phyloP scores from a whole-genome alignment of 768 basidiomycete genomes.

The Boletus insuetus region DNA sequence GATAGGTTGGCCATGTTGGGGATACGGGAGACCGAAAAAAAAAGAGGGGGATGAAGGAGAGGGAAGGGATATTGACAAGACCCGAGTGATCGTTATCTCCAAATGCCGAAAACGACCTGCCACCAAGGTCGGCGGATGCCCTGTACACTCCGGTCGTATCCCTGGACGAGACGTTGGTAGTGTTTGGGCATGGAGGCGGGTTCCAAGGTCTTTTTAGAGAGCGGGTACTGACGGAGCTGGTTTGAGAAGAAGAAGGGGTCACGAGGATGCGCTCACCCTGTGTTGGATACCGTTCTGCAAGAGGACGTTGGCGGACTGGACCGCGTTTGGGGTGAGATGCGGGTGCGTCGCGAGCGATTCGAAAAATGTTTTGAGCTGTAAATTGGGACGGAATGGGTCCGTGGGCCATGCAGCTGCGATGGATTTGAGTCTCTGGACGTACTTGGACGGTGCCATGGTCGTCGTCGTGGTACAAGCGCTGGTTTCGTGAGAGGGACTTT shows the following conservation, averaged over 20 bases:
- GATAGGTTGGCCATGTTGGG: background rate
- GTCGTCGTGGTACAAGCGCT: background rate
- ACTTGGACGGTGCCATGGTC: conserved; percentile 32
- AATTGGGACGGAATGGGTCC: conserved; percentile 75
- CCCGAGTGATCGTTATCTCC: conserved; percentile 33
- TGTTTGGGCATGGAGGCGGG: conserved; percentile 73
- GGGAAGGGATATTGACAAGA: no score
- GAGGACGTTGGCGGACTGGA: conserved; percentile 56
- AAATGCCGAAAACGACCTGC: conserved; percentile 78
- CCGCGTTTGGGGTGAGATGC: conserved; percentile 57
- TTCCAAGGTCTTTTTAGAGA: conserved; percentile 59
- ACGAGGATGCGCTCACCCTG: conserved; percentile 41
- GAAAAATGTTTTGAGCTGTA: conserved; percentile 69
- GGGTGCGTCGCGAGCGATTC: conserved; percentile 66
- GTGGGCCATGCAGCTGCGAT: conserved; percentile 64
- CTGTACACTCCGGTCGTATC: conserved; percentile 68
- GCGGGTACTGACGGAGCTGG: conserved; percentile 50
- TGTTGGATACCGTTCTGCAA: conserved; percentile 53
- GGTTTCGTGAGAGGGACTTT: conserved; percentile 10
- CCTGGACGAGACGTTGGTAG: conserved; percentile 71
- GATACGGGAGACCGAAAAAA: background rate
- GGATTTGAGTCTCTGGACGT: conserved; percentile 47
- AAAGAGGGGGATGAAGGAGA: no score
- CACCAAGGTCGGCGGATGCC: conserved; percentile 82
- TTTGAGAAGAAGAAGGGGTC: conserved; percentile 3